phyloP scores from a whole-genome alignment of 2,329 filamentous ascomycete genomes.

The Pyricularia sp. region DNA sequence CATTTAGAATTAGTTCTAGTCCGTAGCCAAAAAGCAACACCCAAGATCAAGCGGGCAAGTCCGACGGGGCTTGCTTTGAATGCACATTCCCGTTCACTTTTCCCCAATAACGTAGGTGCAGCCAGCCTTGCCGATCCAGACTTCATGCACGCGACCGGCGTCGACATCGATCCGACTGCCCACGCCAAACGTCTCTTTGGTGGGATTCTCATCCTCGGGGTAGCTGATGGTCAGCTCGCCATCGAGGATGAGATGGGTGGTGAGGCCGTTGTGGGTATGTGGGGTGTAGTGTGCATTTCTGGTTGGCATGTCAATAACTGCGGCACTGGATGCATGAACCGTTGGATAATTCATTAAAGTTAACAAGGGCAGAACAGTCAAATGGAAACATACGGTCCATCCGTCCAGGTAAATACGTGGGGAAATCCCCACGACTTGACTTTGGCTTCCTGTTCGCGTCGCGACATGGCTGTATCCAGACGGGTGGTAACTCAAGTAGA shows the following conservation, averaged over 20 bases:
- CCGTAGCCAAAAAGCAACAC: not conserved
- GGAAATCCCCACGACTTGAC: constrained; percentile 62
- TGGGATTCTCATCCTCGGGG: constrained; percentile 44
- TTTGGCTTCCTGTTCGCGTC: constrained; percentile 35
- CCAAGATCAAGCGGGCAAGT: not conserved
- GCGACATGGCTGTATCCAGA: not conserved
- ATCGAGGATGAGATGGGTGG: constrained; percentile 58
- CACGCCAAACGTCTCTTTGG: constrained; percentile 48
- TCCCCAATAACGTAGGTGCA: constrained; percentile 62
- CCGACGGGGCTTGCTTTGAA: not conserved
- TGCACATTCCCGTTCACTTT: constrained; percentile 17
- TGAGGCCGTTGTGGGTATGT: constrained; percentile 54
- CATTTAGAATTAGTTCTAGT: not conserved
- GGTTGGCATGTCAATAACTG: constrained; percentile 6
- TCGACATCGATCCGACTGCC: constrained; percentile 60
- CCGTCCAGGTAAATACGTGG: constrained; percentile 64
- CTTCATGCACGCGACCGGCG: constrained; percentile 54
- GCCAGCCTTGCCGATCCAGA: constrained; percentile 56
- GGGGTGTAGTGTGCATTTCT: constrained; percentile 61
- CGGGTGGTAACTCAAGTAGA: not conserved
- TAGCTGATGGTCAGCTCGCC: constrained; percentile 60
- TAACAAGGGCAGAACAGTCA: not conserved
- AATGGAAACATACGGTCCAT: constrained; percentile 47
- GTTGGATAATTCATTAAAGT: constrained; percentile 3
- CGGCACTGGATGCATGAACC: not conserved